Evolutionary conservation across 495 filamentous ascomycete species (phyloP).

Genomic region (Hypomontagnella monticulosa): DNA sequence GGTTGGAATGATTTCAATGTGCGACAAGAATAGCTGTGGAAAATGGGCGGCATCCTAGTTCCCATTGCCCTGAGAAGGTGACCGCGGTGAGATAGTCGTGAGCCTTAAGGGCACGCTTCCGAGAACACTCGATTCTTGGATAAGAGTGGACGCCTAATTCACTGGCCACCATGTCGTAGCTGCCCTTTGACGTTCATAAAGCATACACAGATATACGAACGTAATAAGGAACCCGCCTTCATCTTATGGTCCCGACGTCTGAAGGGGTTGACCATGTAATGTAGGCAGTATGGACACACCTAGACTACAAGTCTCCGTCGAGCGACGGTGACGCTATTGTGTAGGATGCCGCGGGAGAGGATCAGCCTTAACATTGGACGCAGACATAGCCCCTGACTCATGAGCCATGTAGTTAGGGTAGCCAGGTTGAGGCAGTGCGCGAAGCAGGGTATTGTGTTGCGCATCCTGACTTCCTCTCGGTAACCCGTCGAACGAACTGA

Average conservation of each 20-base stretch:
- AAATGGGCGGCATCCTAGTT: background rate
- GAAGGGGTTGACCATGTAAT: background rate
- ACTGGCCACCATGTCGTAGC: background rate
- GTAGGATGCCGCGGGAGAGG: constrained; percentile 27
- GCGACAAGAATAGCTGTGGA: background rate
- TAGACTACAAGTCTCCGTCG: background rate
- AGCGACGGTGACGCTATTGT: constrained; percentile 8
- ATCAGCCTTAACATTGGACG: constrained; percentile 22
- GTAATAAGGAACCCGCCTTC: background rate
- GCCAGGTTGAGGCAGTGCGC: constrained; percentile 18
- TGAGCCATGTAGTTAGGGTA: constrained; percentile 36
- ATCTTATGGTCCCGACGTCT: background rate
- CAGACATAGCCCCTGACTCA: constrained; percentile 16
- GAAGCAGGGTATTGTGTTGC: constrained; percentile 39
- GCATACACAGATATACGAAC: constrained; percentile 5
- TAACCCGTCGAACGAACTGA: constrained; percentile 44
- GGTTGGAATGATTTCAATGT: background rate
- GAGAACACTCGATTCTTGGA: constrained; percentile 1
- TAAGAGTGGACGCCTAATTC: background rate
- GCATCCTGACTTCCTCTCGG: constrained; percentile 38
- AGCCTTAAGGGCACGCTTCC: background rate
- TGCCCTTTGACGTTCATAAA: constrained; percentile 1
- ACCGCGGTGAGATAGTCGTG: background rate
- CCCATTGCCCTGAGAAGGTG: background rate
- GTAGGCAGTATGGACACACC: background rate